A percentile compares a stretch with the other conserved stretches of the same genome.
phyloP scores from a whole-genome alignment of 768 basidiomycete species.

The Suillus plorans region DNA sequence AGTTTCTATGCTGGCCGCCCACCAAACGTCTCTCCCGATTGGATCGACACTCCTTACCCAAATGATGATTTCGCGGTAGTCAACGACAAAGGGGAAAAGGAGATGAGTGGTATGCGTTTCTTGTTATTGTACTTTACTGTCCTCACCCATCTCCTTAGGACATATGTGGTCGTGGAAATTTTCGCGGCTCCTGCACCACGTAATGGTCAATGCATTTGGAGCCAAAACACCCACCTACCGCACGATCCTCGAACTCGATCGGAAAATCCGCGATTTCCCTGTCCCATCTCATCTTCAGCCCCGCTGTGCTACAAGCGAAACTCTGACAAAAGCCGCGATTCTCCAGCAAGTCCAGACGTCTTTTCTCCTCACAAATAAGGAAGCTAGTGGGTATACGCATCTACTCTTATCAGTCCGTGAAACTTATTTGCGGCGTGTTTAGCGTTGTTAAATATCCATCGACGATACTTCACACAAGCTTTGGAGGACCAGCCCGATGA shows the following conservation, averaged over 20 bases:
- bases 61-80: slow-evolving; percentile 39
- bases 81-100: slow-evolving; percentile 34
- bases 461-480: slow-evolving; percentile 67
- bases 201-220: slow-evolving; percentile 52
- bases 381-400: slow-evolving; percentile 40
- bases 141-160: slow-evolving; percentile 35
- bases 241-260: slow-evolving; percentile 56
- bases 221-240: slow-evolving; percentile 51
- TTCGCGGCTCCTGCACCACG: slow-evolving; percentile 48
- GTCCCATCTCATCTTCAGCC: slow-evolving; percentile 49
- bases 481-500: slow-evolving; percentile 59
- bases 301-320: slow-evolving; percentile 20
- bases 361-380: slow-evolving; percentile 45
- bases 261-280: slow-evolving; percentile 58
- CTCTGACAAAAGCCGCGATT: slow-evolving; percentile 16
- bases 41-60: slow-evolving; percentile 58
- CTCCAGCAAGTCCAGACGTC: slow-evolving; percentile 40
- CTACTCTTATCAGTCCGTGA: background rate
- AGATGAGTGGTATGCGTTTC: slow-evolving; percentile 42
- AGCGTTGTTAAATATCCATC: slow-evolving; percentile 67
- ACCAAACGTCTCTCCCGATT: slow-evolving; percentile 49
- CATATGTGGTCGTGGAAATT: slow-evolving; percentile 58
- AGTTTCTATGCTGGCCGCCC: slow-evolving; percentile 64
- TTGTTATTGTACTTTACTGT: background rate
- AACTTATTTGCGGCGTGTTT: background rate